Conservation (phyloP, 208 protist species). For the Angomonas ambiguus region DNA sequence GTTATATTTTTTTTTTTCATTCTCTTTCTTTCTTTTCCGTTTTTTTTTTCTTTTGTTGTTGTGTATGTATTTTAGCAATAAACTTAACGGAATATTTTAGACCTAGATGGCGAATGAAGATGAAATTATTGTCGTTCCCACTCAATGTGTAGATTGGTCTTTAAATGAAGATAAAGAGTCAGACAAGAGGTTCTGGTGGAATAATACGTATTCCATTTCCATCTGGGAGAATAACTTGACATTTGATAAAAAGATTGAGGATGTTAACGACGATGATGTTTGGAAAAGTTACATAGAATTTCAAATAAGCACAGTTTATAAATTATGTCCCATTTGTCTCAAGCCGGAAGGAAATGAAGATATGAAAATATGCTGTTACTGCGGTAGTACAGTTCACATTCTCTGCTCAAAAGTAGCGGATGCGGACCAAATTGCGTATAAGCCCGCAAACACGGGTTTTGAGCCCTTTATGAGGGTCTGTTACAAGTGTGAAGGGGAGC, state of each 20-base stretch:
- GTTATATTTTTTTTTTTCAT: constrained; percentile 6
- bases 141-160: constrained; percentile 63
- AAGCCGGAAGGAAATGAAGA: constrained; percentile 58
- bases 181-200: constrained; percentile 64
- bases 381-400: constrained; percentile 49
- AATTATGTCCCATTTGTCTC: constrained; percentile 59
- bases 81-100: not conserved
- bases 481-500: constrained; percentile 38
- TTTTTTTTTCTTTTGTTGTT: constrained; percentile 5
- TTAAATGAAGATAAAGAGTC: constrained; percentile 52
- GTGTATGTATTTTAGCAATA: constrained; percentile 6
- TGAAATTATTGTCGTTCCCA: constrained; percentile 29
- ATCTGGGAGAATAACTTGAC: constrained; percentile 54
- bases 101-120: not conserved
- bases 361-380: constrained; percentile 79
- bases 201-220: constrained; percentile 65
- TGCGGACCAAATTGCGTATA: constrained; percentile 49
- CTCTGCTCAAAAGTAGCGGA: constrained; percentile 44
- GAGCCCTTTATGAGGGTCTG: constrained; percentile 43
- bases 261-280: constrained; percentile 45
- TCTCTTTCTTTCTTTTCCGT: constrained; percentile 10
- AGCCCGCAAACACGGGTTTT: constrained; percentile 54
- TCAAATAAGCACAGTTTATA: constrained; percentile 54
- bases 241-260: constrained; percentile 22
- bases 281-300: constrained; percentile 65